These are phyloP conservation scores for Gymnopilus dilepis DNA, from an alignment of 768 basidiomycete species.

Conservation along the genomic window DNA sequence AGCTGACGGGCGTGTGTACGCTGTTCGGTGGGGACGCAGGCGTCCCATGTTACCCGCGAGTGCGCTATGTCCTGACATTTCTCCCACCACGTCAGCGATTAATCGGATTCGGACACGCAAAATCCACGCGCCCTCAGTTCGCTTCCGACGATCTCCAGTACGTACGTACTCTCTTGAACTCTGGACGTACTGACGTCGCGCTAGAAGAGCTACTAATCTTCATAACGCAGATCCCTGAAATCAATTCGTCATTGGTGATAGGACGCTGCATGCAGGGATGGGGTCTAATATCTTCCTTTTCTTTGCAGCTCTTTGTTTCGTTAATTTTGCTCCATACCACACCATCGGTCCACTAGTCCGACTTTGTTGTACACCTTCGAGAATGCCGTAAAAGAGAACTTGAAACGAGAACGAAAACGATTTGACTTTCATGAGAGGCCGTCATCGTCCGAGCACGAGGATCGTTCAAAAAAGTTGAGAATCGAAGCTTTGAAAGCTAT, in stretches of 20 bases:
- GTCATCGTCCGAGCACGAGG: neutral
- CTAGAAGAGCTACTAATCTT: neutral
- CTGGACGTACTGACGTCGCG: neutral
- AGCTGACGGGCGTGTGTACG: neutral
- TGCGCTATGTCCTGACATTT: neutral
- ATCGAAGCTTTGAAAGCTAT: too few relatives aligned
- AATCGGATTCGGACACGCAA: neutral
- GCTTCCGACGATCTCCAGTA: neutral
- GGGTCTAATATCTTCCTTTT: too few relatives aligned
- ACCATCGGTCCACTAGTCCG: neutral
- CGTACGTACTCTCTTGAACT: neutral
- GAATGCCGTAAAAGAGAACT: too few relatives aligned
- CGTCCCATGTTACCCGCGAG: neutral
- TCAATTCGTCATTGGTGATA: neutral
- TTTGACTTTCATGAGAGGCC: neutral
- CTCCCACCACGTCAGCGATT: neutral
- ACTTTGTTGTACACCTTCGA: too few relatives aligned
- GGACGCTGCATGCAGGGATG: neutral
- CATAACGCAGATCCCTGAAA: neutral
- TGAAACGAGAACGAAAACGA: neutral
- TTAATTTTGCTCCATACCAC: too few relatives aligned
- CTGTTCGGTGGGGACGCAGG: neutral
- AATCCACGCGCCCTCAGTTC: neutral
- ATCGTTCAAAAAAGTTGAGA: neutral
- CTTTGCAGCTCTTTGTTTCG: too few relatives aligned